Evolutionary conservation across 2,329 filamentous ascomycete genomes (phyloP).

Genomic region (Stachybotrys echinatus): DNA sequence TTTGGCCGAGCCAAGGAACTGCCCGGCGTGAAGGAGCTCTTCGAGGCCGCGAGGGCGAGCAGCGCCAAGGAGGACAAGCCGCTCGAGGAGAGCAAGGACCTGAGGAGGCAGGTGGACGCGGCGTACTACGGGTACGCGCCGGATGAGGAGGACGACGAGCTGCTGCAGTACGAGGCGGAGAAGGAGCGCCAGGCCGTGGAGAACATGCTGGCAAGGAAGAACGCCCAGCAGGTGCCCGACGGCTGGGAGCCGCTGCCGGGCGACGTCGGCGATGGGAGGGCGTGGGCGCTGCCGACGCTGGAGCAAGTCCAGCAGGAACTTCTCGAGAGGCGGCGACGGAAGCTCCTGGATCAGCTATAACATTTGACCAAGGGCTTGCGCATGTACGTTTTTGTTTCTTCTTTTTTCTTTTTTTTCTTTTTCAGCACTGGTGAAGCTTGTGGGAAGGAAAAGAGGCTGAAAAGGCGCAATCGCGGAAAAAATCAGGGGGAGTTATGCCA

Average conservation of each 20-base stretch:
- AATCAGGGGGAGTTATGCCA: no score
- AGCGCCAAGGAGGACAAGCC: constrained; percentile 56
- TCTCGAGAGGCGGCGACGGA: constrained; percentile 76
- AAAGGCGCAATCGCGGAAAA: no score
- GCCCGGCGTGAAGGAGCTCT: constrained; percentile 93
- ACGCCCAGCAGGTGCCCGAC: constrained; percentile 51
- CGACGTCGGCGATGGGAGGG: constrained; percentile 74
- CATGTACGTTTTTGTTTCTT: no score
- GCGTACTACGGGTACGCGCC: constrained; percentile 94
- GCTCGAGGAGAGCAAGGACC: constrained; percentile 61
- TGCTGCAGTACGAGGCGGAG: constrained; percentile 74
- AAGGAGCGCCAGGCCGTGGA: constrained; percentile 81
- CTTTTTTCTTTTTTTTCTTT: no score
- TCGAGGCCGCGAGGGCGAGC: constrained; percentile 68
- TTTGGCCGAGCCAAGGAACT: constrained; percentile 87
- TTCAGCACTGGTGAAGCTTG: no score
- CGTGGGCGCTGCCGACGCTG: constrained; percentile 77
- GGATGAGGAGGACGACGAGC: constrained; percentile 79
- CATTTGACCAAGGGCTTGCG: no score
- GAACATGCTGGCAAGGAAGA: constrained; percentile 53
- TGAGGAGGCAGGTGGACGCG: constrained; percentile 77
- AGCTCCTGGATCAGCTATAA: constrained; percentile 73
- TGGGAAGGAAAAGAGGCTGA: no score
- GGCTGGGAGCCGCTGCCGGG: constrained; percentile 86
- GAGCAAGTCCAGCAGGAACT: constrained; percentile 95